These are phyloP conservation scores for Tulasnella sp. DNA, from an alignment of 768 basidiomycete species.

Conservation along the genomic window DNA sequence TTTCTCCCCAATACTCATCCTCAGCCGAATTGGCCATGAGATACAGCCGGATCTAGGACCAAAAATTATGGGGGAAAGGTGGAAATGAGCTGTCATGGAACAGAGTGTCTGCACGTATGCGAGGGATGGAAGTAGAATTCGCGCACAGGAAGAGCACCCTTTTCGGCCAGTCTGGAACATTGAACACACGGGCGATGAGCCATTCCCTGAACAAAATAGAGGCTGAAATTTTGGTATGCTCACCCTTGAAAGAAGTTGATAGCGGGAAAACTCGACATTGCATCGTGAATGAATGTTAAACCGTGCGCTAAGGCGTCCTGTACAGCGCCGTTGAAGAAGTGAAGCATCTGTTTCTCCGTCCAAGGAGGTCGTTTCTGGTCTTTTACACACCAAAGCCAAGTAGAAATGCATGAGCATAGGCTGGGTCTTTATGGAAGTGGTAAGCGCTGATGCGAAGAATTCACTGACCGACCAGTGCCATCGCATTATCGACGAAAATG, in stretches of 20 bases:
- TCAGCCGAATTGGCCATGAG: conserved; percentile 53
- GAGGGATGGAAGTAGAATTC: background rate
- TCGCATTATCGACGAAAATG: conserved; percentile 81
- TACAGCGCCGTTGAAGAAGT: conserved; percentile 53
- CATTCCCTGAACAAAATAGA: background rate
- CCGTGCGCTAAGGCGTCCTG: conserved; percentile 65
- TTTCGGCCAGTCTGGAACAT: conserved; percentile 49
- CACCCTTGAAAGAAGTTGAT: conserved; percentile 59
- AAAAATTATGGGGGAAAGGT: too few species aligned
- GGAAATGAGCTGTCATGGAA: too few species aligned
- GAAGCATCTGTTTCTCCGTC: conserved; percentile 44
- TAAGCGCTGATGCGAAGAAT: background rate
- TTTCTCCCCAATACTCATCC: conserved; percentile 54
- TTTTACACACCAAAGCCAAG: background rate
- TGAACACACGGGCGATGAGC: conserved; percentile 6
- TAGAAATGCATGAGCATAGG: too few species aligned
- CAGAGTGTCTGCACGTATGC: too few species aligned
- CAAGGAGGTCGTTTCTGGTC: conserved; percentile 43
- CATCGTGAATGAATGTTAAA: conserved; percentile 82
- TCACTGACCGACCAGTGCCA: conserved; percentile 46
- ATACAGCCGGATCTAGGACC: conserved; percentile 44
- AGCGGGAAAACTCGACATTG: conserved; percentile 37
- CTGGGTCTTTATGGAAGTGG: too few species aligned
- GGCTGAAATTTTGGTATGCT: conserved; percentile 20
- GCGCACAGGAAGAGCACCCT: conserved; percentile 56